Evolutionary conservation across 2,329 filamentous ascomycete genomes (phyloP).

Genomic region (Talaromyces sp.): DNA sequence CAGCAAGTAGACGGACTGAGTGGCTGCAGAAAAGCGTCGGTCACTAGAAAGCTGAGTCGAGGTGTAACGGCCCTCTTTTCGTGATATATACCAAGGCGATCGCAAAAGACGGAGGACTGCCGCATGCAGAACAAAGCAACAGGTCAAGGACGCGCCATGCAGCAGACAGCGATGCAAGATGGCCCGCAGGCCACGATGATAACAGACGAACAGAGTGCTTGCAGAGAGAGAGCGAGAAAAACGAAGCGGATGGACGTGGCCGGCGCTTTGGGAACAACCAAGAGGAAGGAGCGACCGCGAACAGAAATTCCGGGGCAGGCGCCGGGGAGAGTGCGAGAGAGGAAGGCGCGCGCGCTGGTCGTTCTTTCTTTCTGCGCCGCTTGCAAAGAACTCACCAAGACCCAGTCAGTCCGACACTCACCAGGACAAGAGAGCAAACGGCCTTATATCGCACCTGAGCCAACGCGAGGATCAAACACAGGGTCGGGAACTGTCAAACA

Average conservation of each 20-base stretch:
- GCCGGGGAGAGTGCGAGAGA: background rate
- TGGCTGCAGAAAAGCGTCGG: background rate
- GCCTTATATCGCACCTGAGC: background rate
- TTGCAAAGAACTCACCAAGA: background rate
- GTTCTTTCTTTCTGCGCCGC: constrained; percentile 3
- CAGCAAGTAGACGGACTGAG: constrained; percentile 1
- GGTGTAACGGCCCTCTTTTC: background rate
- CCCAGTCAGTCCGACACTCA: too few species aligned
- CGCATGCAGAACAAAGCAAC: constrained; percentile 9
- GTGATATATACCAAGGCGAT: background rate
- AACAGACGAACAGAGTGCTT: background rate
- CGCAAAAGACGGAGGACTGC: background rate
- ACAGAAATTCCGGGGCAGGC: constrained; percentile 1
- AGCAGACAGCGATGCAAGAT: constrained; percentile 1
- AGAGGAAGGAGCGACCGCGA: constrained; percentile 4
- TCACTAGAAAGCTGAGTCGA: background rate
- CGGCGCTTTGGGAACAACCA: background rate
- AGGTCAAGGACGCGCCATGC: constrained; percentile 9
- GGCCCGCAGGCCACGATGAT: constrained; percentile 8
- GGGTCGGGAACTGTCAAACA: background rate
- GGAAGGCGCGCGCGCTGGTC: background rate
- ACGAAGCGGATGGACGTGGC: background rate
- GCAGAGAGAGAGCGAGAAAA: background rate
- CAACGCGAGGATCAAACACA: background rate
- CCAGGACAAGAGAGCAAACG: background rate